These are phyloP conservation scores for Chlamydomonas reinhardtii DNA, from an alignment of 163 green algal species.

Conservation along the genomic window DNA sequence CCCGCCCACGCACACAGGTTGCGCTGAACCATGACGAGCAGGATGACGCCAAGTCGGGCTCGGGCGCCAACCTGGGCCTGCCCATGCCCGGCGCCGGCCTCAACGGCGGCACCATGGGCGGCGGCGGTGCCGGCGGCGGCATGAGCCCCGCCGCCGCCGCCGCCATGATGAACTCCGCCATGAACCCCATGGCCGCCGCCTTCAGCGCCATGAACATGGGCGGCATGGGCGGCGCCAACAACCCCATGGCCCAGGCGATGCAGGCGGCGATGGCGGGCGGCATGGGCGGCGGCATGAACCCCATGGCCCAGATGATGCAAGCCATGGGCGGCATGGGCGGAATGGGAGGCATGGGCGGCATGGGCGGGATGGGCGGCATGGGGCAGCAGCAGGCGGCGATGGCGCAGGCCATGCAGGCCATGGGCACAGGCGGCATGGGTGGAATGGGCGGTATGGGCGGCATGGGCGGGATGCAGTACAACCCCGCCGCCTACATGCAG, in stretches of 20 bases:
- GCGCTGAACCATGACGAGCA: slow-evolving; percentile 38
- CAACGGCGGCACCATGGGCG: no score
- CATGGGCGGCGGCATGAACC: background rate
- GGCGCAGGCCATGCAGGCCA: background rate
- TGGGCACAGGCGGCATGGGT: slow-evolving; percentile 16
- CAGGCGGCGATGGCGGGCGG: slow-evolving; percentile 1
- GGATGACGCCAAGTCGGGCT: slow-evolving; percentile 45
- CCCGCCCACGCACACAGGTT: background rate
- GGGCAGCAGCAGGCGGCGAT: no score
- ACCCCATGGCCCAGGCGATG: background rate
- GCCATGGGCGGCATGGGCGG: slow-evolving; percentile 29
- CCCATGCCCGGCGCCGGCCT: slow-evolving; percentile 2
- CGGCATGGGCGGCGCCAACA: background rate
- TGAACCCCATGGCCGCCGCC: slow-evolving; percentile 5
- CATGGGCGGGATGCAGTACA: slow-evolving; percentile 1
- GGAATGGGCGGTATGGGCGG: slow-evolving; percentile 24
- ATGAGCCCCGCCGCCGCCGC: slow-evolving; percentile 2
- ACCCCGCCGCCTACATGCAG: slow-evolving; percentile 14
- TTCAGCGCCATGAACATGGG: background rate
- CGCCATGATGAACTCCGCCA: background rate
- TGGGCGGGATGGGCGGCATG: background rate
- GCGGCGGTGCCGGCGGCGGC: no score
- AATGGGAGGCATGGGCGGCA: background rate
- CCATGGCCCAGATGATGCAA: background rate
- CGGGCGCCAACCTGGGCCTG: slow-evolving; percentile 13